Conservation (phyloP, 1,284 basidiomycete genomes). For the Vanrija pseudolonga region DNA sequence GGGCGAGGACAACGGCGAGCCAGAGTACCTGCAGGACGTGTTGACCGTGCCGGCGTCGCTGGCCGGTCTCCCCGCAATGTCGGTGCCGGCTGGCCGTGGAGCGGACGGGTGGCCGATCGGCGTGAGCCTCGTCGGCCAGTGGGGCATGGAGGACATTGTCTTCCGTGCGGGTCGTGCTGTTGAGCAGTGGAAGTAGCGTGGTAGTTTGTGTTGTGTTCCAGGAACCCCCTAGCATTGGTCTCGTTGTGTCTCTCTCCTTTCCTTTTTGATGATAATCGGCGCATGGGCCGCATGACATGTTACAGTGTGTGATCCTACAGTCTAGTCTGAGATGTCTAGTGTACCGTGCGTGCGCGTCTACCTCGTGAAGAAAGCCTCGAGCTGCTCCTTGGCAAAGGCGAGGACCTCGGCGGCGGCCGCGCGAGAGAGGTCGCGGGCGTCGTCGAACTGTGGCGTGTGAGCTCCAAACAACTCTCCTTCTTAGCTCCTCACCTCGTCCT, state of each 20-base stretch:
- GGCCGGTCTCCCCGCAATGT: conserved; percentile 79
- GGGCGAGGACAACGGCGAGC: neutral
- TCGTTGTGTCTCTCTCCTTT: too few relatives aligned
- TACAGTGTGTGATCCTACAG: too few relatives aligned
- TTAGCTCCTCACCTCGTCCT: conserved; percentile 24
- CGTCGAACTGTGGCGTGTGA: conserved; percentile 24
- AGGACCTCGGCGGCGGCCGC: conserved; percentile 25
- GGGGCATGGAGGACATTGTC: conserved; percentile 75
- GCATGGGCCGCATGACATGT: too few relatives aligned
- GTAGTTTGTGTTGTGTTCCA: too few relatives aligned
- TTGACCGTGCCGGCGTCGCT: conserved; percentile 88
- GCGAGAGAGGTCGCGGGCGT: conserved; percentile 21
- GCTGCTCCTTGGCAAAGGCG: conserved; percentile 10
- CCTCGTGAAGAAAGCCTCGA: conserved; percentile 1
- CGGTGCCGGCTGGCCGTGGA: conserved; percentile 60
- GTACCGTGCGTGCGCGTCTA: too few relatives aligned
- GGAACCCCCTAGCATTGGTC: too few relatives aligned
- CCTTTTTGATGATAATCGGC: too few relatives aligned
- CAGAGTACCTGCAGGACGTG: conserved; percentile 79
- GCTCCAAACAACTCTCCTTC: neutral
- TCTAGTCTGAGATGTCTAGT: too few relatives aligned
- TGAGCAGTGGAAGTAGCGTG: conserved; percentile 24
- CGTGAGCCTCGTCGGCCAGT: conserved; percentile 78
- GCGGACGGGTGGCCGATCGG: conserved; percentile 79
- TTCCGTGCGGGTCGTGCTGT: conserved; percentile 54